phyloP scores from a whole-genome alignment of 140 eudicot genomes.

The Cichorium intybus region DNA sequence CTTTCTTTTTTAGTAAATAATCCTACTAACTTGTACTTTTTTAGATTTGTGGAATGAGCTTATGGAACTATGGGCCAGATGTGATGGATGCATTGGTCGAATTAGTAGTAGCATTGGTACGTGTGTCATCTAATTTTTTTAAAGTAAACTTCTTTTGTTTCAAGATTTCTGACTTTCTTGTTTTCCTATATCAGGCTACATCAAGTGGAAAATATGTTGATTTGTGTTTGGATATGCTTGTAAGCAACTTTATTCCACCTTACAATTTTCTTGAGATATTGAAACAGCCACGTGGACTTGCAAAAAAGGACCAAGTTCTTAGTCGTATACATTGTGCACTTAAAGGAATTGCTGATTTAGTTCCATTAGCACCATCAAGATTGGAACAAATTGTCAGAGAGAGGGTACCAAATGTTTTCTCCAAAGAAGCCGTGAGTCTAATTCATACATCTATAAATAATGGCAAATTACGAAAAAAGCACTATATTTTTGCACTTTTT shows the following conservation, averaged over 20 bases:
- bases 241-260: slow-evolving; percentile 82
- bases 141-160: background rate
- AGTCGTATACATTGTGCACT: slow-evolving; percentile 73
- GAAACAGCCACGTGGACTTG: slow-evolving; percentile 66
- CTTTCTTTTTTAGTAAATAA: background rate
- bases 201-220: slow-evolving; percentile 74
- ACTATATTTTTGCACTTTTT: too few species aligned
- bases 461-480: too few species aligned
- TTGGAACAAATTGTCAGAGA: slow-evolving; percentile 61
- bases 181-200: slow-evolving; percentile 51
- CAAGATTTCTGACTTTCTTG: background rate
- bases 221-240: slow-evolving; percentile 90
- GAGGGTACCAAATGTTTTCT: slow-evolving; percentile 50
- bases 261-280: slow-evolving; percentile 36
- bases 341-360: slow-evolving; percentile 59
- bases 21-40: slow-evolving; percentile 15
- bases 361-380: slow-evolving; percentile 84
- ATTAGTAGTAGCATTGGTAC: slow-evolving; percentile 71
- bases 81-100: slow-evolving; percentile 96
- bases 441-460: too few species aligned
- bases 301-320: slow-evolving; percentile 83
- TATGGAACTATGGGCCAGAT: slow-evolving; percentile 88
- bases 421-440: slow-evolving; percentile 61
- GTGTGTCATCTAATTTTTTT: background rate
- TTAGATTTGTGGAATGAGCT: slow-evolving; percentile 78